Conservation (phyloP, 2,329 filamentous ascomycete genomes). For the Elsinoe arachidis region DNA sequence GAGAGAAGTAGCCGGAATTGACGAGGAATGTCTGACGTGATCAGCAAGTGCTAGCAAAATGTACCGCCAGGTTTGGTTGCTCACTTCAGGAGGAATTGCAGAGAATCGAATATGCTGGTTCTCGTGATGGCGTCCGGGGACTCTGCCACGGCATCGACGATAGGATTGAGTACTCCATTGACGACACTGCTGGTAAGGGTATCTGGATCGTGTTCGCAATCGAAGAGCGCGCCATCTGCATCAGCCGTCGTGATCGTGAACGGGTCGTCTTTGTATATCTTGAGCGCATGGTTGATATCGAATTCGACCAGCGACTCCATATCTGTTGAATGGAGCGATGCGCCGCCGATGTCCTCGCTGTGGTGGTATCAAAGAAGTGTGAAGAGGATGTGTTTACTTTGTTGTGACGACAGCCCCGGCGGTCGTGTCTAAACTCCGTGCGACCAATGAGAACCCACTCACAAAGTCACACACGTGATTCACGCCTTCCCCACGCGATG, state of each 20-base stretch:
- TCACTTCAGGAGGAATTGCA: conserved; percentile 96
- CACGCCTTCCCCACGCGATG: not conserved
- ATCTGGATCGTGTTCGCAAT: conserved; percentile 89
- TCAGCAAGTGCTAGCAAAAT: conserved; percentile 34
- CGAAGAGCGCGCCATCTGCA: conserved; percentile 70
- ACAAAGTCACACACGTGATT: not conserved
- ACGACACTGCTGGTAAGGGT: conserved; percentile 68
- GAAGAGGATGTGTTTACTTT: not conserved
- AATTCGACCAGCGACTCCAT: conserved; percentile 47
- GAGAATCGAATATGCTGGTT: conserved; percentile 73
- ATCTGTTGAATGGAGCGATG: conserved; percentile 6
- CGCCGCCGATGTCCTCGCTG: not conserved
- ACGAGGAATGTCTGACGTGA: conserved; percentile 66
- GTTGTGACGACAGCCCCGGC: not conserved
- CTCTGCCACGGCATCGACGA: conserved; percentile 85
- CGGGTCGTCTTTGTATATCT: conserved; percentile 93
- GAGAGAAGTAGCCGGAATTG: conserved; percentile 70
- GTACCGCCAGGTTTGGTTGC: conserved; percentile 56
- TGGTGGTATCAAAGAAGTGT: not conserved
- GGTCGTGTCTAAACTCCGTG: not conserved
- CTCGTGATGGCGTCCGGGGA: conserved; percentile 81
- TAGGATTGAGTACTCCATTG: conserved; percentile 79
- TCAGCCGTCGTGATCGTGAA: conserved; percentile 74
- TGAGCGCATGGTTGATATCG: conserved; percentile 93
- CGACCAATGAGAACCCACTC: not conserved